Conservation (phyloP, 179 eudicot species). For the Corrigiola litoralis region DNA sequence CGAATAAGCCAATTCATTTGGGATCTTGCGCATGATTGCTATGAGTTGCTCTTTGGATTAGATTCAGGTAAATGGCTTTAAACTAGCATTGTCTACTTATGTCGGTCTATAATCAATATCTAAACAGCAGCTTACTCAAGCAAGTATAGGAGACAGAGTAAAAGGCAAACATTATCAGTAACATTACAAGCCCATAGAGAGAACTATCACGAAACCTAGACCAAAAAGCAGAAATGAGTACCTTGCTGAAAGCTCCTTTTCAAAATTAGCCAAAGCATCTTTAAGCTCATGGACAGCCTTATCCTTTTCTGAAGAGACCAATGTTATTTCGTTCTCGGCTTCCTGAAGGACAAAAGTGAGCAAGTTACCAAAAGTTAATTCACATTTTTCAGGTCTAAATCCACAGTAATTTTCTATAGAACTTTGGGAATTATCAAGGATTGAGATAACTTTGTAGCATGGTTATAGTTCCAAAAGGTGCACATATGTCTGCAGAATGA, state of each 20-base stretch:
- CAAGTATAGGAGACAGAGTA: not conserved
- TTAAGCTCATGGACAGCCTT: constrained; percentile 73
- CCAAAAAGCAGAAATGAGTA: constrained; percentile 16
- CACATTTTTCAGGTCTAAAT: not conserved
- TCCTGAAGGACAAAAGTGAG: constrained; percentile 45
- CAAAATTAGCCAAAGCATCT: constrained; percentile 54
- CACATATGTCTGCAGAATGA: no score
- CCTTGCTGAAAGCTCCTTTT: constrained; percentile 71
- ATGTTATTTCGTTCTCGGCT: constrained; percentile 75
- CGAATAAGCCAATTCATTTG: no score
- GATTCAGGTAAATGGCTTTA: not conserved
- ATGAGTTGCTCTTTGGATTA: no score
- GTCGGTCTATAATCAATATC: no score
- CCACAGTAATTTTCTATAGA: not conserved
- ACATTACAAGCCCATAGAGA: not conserved
- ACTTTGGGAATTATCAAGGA: not conserved
- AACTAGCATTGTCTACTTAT: no score
- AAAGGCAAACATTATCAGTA: not conserved
- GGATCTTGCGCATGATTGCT: no score
- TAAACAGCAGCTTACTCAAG: no score
- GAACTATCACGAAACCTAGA: not conserved
- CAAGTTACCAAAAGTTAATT: constrained; percentile 19
- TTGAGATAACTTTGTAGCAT: no score
- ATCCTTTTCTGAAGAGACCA: constrained; percentile 66
- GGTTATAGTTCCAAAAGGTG: no score